Evolutionary conservation across 192 early-diverging fungal genomes (phyloP), one percentile per base, ranked within the genome.

Genomic region (Coemansia sp.): DNA sequence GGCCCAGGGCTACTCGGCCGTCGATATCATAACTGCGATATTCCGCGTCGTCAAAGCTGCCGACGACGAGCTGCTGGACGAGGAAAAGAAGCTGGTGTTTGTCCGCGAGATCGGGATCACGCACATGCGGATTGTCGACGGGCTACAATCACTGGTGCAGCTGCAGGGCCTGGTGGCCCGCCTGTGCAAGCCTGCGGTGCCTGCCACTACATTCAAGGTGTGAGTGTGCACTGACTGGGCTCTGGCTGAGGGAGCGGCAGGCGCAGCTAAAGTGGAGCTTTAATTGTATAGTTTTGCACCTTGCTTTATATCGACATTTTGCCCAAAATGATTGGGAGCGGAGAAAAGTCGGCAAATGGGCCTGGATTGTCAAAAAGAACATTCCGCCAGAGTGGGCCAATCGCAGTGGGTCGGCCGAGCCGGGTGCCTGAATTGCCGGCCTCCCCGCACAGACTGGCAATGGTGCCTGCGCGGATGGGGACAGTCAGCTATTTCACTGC

Each of bases 111-210:
- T 98, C 76, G 97, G 95, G 19, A 67, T 86, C 53, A 90, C 91
- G 14, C 95, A 98, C 59, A 95, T 97, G 91, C 84, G 86, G 67
- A 89, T 96, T 60, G 69, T 96, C 39, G 94, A 97, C 53, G 97
- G 97, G 21, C 86, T 90, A 38, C 86, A 88, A 39, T 86, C 86
- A 11, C 69, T 94, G 10, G 81, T 96, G n/a, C 97, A 97, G 76
- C 79, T 98, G 11, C 84, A 88, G 19, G 95, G 92, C 10, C 73
- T 98, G 57, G 85, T 91, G 1, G 89, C 90, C 5, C 84, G 89
- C 32, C 82, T 92, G 37, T 63, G 79, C 74, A 71, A 70, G 63
- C 50, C 70, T 14, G 69, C 77, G 4, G 4, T 75, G 21, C 62
- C 78, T 21, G 71, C 57, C 14, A 25, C 17, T 23, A 58, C 66